Percentiles rank a stretch among this genome's conserved stretches.
These are phyloP conservation scores for Meredithiella fracta DNA, from an alignment of 2,329 filamentous ascomycete genomes.

Conservation along the genomic window DNA sequence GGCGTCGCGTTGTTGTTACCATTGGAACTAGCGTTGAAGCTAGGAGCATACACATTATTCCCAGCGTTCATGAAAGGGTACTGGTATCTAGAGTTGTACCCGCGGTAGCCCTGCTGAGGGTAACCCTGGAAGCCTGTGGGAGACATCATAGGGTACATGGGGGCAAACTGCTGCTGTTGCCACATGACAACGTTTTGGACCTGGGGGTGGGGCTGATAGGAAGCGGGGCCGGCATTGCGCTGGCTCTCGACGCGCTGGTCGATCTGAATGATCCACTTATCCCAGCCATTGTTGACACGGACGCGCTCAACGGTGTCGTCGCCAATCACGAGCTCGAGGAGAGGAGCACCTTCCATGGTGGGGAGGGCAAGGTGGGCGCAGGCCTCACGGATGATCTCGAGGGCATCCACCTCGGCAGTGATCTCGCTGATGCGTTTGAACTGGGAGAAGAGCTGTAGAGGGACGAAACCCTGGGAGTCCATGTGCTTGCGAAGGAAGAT, in stretches of 20 bases:
- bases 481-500: slow-evolving; percentile 75
- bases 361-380: slow-evolving; percentile 51
- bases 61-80: slow-evolving; percentile 2
- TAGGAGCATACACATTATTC: slow-evolving; percentile 14
- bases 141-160: slow-evolving; percentile 8
- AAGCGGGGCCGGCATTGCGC: slow-evolving; percentile 50
- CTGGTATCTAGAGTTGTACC: slow-evolving; percentile 19
- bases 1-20: slow-evolving; percentile 17
- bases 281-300: slow-evolving; percentile 59
- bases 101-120: slow-evolving; percentile 20
- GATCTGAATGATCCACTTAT: slow-evolving; percentile 58
- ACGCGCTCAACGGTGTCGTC: slow-evolving; percentile 66
- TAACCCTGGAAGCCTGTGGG: slow-evolving; percentile 11
- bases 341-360: slow-evolving; percentile 34
- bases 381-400: slow-evolving; percentile 20
- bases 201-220: slow-evolving; percentile 20
- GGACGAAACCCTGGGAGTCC: slow-evolving; percentile 89
- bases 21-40: slow-evolving; percentile 16
- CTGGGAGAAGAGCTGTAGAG: slow-evolving; percentile 58
- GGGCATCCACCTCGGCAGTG: slow-evolving; percentile 20
- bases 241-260: slow-evolving; percentile 56
- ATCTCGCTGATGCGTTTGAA: slow-evolving; percentile 73
- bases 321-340: slow-evolving; percentile 62
- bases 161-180: slow-evolving; percentile 14
- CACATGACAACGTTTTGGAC: slow-evolving; percentile 14